Percentiles rank a stretch among this genome's conserved stretches.
Conservation (phyloP, 1,284 basidiomycete species). For the Mixia osmundae region DNA sequence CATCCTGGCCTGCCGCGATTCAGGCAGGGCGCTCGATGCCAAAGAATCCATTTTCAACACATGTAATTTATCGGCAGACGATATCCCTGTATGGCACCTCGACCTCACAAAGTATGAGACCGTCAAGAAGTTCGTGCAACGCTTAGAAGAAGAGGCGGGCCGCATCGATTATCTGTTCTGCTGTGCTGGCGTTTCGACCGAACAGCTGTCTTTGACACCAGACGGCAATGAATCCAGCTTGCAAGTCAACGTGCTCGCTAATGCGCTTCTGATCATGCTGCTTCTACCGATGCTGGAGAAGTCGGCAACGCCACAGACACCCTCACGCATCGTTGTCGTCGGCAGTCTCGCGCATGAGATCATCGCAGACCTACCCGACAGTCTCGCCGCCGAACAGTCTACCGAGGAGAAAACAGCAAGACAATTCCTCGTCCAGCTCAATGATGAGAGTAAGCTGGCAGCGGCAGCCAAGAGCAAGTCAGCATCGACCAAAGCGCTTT, state of each 20-base stretch:
- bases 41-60: constrained; percentile 1
- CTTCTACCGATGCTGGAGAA: constrained; percentile 8
- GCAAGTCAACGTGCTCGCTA: constrained; percentile 13
- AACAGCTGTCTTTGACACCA: neutral
- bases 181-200: constrained; percentile 4
- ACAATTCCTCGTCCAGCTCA: neutral
- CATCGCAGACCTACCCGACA: too few species aligned
- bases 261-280: constrained; percentile 10
- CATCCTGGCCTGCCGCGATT: constrained; percentile 10
- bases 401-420: too few species aligned
- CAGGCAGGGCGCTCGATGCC: constrained; percentile 4
- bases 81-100: constrained; percentile 11
- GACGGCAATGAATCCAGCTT: constrained; percentile 11
- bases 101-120: constrained; percentile 12
- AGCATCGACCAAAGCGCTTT: constrained; percentile 1
- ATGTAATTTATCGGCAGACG: neutral
- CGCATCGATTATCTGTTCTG: neutral
- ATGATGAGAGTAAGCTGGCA: neutral
- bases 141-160: neutral
- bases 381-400: too few species aligned
- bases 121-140: constrained; percentile 12
- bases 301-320: constrained; percentile 5
- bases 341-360: constrained; percentile 12
- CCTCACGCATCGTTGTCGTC: neutral
- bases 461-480: neutral